Evolutionary conservation across 805 yeast genomes (phyloP), one percentile per base, ranked within the genome.

Genomic region (Wickerhamomyces bovis): DNA sequence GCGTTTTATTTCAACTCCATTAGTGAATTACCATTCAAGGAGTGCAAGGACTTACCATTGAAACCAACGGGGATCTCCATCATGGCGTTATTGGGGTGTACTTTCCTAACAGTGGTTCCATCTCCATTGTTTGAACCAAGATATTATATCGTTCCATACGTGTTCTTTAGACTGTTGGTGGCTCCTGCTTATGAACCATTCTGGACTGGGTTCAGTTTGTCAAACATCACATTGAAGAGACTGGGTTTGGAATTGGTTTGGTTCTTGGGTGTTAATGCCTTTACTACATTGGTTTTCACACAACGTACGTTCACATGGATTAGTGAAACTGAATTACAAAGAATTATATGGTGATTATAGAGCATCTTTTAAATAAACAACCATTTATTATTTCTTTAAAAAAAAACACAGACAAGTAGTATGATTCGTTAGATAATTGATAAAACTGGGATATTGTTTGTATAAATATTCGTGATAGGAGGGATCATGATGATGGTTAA

Each of bases 121-220:
- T 83, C 97, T 0, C 99, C 98, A 6, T 70, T 94, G 53, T 82
- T 94, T 58, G 99, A 94, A 65, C 96, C 97, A 42, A 77, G 99
- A 48, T 94, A 94, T 63, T 94, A 84, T 63, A 86, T 92, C 42
- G 56, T 89, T 6, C 97, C 98, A 4, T 81, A 78, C 60, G 62
- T 85, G 12, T 64, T 89, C 36, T 89, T 90, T 80, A 76, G 97
- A 55, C 44, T 87, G 3, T 73, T 79, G 47, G 63, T 75, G 15
- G 64, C 66, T 12, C 78, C 80, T 16, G 64, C 68, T 21, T 55
- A 62, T 16, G 57, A 63, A 31, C 62, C 67, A 3, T 31, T 68
- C 18, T 10, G 42, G 20, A 55, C 43, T 21, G 52, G 39, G 47
- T 63, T 48, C 26, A 45, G 45, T 42, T 49, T 41, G 28, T 49